Conservation (phyloP, 2,329 filamentous ascomycete species). For the Nemania abortiva region DNA sequence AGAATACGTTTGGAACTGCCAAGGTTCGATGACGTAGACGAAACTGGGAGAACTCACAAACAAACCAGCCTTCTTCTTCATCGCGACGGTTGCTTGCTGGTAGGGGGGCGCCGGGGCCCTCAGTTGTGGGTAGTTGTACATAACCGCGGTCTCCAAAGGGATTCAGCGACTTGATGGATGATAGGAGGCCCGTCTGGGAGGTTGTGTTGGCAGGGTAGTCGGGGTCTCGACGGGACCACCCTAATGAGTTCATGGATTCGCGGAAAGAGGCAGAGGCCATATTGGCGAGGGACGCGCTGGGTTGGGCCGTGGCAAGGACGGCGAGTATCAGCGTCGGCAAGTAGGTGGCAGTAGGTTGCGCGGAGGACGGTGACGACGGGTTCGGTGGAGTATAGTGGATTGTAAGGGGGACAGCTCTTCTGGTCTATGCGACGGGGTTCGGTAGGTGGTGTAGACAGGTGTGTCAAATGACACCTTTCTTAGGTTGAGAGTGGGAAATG, state of each 20-base stretch:
- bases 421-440: constrained; percentile 26
- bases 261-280: constrained; percentile 94
- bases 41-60: constrained; percentile 74
- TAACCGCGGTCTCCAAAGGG: constrained; percentile 89
- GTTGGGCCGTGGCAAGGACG: constrained; percentile 1
- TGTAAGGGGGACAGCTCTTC: constrained; percentile 4
- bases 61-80: constrained; percentile 96
- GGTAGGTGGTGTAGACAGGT: constrained; percentile 36
- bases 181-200: constrained; percentile 79
- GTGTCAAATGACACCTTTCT: constrained; percentile 39
- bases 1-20: constrained; percentile 45
- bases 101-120: constrained; percentile 84
- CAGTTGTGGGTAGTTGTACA: constrained; percentile 88
- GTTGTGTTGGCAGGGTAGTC: constrained; percentile 81
- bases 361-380: constrained; percentile 17
- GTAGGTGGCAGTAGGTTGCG: constrained; percentile 18
- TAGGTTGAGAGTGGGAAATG: constrained; percentile 29
- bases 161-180: constrained; percentile 85
- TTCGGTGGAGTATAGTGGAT: constrained; percentile 28
- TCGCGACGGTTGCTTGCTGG: constrained; percentile 87
- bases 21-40: constrained; percentile 45
- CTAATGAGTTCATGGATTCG: constrained; percentile 93
- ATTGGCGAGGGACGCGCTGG: constrained; percentile 17
- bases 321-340: constrained; percentile 18
- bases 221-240: constrained; percentile 88